Conservation (phyloP, 805 yeast species). For the Saccharomycopsis fodiens region DNA sequence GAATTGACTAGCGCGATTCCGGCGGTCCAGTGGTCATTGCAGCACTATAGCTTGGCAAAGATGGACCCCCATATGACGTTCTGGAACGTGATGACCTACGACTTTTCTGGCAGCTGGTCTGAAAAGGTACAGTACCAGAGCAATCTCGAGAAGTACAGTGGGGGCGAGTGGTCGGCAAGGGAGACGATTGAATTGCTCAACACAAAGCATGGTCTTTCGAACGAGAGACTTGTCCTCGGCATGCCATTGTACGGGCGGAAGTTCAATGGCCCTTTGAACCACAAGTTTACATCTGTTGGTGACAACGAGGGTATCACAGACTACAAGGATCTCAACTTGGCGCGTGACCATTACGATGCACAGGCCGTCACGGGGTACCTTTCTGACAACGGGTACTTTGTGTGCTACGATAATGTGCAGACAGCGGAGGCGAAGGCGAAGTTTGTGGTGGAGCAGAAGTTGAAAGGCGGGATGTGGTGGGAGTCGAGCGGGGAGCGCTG, state of each 20-base stretch:
- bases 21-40: constrained; percentile 42
- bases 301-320: constrained; percentile 43
- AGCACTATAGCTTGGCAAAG: constrained; percentile 36
- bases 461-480: constrained; percentile 96
- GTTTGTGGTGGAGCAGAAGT: constrained; percentile 37
- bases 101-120: constrained; percentile 78
- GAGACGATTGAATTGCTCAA: constrained; percentile 40
- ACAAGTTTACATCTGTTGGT: constrained; percentile 36
- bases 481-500: constrained; percentile 73
- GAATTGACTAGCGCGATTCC: constrained; percentile 74
- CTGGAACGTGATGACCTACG: constrained; percentile 92
- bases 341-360: constrained; percentile 43
- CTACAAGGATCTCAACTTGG: constrained; percentile 47
- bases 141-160: constrained; percentile 41
- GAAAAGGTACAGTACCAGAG: constrained; percentile 56
- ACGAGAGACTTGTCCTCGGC: constrained; percentile 61
- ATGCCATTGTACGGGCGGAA: constrained; percentile 81
- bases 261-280: constrained; percentile 38
- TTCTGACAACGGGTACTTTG: constrained; percentile 33
- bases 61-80: constrained; percentile 54
- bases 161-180: constrained; percentile 40
- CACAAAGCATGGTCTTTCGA: constrained; percentile 31
- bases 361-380: constrained; percentile 46
- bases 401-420: constrained; percentile 43
- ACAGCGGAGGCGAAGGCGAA: constrained; percentile 51